Percentiles rank a stretch among this genome's conserved stretches.
Evolutionary conservation across 306 rosid genomes (phyloP).

Genomic region (Urtica urens): DNA sequence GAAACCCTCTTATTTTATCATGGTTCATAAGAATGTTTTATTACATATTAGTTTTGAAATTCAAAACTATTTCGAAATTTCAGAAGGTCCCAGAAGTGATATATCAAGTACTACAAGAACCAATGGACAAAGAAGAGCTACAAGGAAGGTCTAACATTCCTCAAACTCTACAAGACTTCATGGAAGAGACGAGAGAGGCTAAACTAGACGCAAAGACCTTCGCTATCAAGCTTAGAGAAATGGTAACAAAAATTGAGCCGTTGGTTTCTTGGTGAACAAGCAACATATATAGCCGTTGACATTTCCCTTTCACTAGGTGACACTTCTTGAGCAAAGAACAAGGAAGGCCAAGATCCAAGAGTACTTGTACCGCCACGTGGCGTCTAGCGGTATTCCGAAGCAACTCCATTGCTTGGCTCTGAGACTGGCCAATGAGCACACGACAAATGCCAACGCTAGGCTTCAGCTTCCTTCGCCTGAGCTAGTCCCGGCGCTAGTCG

Average conservation of each 20-base stretch:
- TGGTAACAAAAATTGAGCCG: conserved; percentile 36
- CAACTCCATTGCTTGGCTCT: conserved; percentile 92
- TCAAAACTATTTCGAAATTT: conserved; percentile 9
- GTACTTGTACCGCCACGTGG: conserved; percentile 88
- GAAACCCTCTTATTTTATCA: not conserved
- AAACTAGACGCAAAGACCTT: conserved; percentile 63
- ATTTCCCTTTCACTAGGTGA: conserved; percentile 23
- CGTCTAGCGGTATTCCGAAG: conserved; percentile 97
- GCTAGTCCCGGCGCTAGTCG: conserved; percentile 82
- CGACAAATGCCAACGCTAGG: conserved; percentile 89
- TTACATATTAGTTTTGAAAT: not conserved
- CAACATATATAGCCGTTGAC: not conserved
- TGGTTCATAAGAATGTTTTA: not conserved
- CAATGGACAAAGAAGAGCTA: conserved; percentile 50
- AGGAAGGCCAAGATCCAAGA: conserved; percentile 93
- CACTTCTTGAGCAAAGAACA: conserved; percentile 80
- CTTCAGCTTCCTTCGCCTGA: conserved; percentile 93
- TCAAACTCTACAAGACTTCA: conserved; percentile 75
- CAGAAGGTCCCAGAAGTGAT: conserved; percentile 84
- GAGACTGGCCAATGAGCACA: conserved; percentile 79
- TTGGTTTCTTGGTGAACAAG: not conserved
- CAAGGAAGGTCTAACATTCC: conserved; percentile 76
- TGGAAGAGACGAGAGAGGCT: conserved; percentile 51
- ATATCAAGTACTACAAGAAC: conserved; percentile 67
- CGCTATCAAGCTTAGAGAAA: conserved; percentile 79